These are phyloP conservation scores for Lepiota brunneoincarnata DNA, from an alignment of 768 basidiomycete species.

Conservation along the genomic window DNA sequence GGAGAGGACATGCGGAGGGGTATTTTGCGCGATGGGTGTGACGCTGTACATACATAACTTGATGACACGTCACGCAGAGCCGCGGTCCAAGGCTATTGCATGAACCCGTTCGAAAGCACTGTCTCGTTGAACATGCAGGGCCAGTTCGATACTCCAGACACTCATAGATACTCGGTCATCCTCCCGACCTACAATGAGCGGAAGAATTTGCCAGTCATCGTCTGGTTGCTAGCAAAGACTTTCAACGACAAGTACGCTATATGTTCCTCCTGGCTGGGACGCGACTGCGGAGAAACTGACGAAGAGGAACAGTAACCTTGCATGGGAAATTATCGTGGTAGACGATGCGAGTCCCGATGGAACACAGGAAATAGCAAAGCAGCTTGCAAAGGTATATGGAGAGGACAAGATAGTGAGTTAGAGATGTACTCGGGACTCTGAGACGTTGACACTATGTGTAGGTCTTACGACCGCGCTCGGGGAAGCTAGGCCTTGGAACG, in stretches of 20 bases:
- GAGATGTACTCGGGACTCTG: not conserved
- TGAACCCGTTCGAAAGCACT: conserved; percentile 67
- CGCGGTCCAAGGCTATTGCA: conserved; percentile 20
- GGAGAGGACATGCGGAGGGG: not conserved
- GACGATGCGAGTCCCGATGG: conserved; percentile 94
- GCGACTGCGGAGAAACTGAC: conserved; percentile 13
- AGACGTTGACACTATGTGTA: conserved; percentile 23
- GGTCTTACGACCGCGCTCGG: conserved; percentile 83
- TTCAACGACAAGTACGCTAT: conserved; percentile 71
- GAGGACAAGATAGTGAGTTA: conserved; percentile 71
- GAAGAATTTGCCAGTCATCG: conserved; percentile 84
- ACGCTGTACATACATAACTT: not conserved
- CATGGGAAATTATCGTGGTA: conserved; percentile 88
- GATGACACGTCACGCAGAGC: conserved; percentile 9
- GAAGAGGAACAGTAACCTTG: conserved; percentile 48
- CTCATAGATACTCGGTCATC: conserved; percentile 88
- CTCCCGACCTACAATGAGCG: conserved; percentile 94
- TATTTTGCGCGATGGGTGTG: not conserved
- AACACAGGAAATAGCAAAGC: conserved; percentile 82
- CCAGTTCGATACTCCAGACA: conserved; percentile 45
- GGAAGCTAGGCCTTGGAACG: conserved; percentile 89
- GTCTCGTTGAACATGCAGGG: conserved; percentile 67
- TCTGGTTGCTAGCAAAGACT: conserved; percentile 79
- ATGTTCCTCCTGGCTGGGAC: no score
- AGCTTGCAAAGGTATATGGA: conserved; percentile 78